Evolutionary conservation across 768 basidiomycete genomes (phyloP), one percentile per base, ranked within the genome.

Genomic region (Mycena metata): DNA sequence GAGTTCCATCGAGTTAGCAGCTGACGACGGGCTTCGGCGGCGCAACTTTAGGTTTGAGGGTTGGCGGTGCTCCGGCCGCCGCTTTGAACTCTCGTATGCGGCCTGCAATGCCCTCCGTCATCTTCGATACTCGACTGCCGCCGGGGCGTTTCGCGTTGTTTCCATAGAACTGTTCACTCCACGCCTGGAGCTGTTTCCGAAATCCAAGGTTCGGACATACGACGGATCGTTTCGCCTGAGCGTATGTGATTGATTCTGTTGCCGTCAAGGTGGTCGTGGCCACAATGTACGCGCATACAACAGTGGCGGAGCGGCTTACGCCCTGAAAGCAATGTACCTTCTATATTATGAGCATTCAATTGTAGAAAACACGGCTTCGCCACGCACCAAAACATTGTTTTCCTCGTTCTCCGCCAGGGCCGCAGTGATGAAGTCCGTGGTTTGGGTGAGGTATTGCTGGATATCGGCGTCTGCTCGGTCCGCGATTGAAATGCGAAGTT

Each of bases 311-410:
- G 24, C 93, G 85, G 72, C 91, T 92, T 65, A 93, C 85, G 46
- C 93, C 93, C 78, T 89, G 88, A 45, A 89, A 78, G 76, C 93
- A 94, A 76, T 95, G 93, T 15, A 94, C 91, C 91, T 93, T 19
- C 4, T 2, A 23, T 50, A 45, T 50, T 39, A 16, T 56, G 41
- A 69, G 57, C 39, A 23, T 21, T 39, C 50, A 15, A 62, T 39
- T 62, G 11, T 21, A 57, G 17, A 46, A 23, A 12, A 49, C 23
- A 49, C 41, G 16, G 16, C 42, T 60, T 30, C 24, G n/a, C 23
- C n/a, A 76, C 88, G 69, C 68, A 89, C 88, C 71, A 89, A 74
- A 12, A 89, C 87, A 50, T 81, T 82, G 69, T 85, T 82, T 0
- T 74, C 72, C 57, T 80, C 79, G 47, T 81, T 81, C 65, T 83